Conservation (phyloP, 495 filamentous ascomycete genomes). For the Aspergillus heteromorphus region DNA sequence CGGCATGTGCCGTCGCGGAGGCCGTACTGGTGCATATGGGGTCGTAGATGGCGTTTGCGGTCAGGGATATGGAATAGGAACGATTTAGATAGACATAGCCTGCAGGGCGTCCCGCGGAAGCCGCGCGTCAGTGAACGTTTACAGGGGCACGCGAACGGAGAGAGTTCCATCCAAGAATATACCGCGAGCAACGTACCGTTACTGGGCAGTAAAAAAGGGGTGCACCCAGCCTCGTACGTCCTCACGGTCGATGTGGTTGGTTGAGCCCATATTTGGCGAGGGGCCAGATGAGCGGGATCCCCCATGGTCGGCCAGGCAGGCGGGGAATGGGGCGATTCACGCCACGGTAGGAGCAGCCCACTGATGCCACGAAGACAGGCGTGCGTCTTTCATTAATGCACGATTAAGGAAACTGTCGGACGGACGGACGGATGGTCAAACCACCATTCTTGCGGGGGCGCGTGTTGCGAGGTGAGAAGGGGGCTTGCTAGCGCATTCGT, state of each 20-base stretch:
- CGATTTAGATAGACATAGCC: conserved; percentile 56
- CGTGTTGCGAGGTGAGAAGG: no score
- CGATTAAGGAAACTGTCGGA: not conserved
- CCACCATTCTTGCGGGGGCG: conserved; percentile 4
- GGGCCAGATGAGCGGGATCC: conserved; percentile 31
- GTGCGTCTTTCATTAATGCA: conserved; percentile 10
- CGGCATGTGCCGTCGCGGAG: conserved; percentile 24
- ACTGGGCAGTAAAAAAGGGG: conserved; percentile 57
- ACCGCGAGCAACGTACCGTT: conserved; percentile 29
- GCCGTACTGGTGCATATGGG: conserved; percentile 51
- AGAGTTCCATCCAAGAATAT: not conserved
- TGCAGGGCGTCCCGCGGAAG: conserved; percentile 3
- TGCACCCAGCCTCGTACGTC: conserved; percentile 46
- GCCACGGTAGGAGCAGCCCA: conserved; percentile 21
- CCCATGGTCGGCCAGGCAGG: conserved; percentile 30
- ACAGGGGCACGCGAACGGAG: not conserved
- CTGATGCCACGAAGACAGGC: conserved; percentile 13
- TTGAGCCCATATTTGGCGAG: conserved; percentile 51
- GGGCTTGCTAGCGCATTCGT: no score
- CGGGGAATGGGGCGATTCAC: conserved; percentile 12
- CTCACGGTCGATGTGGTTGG: conserved; percentile 38
- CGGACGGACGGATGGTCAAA: not conserved
- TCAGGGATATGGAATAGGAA: conserved; percentile 54
- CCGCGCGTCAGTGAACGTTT: not conserved
- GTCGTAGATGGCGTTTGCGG: conserved; percentile 55